Evolutionary conservation across 23 red algal genomes (phyloP).

Genomic region (Pyropia yezoensis): DNA sequence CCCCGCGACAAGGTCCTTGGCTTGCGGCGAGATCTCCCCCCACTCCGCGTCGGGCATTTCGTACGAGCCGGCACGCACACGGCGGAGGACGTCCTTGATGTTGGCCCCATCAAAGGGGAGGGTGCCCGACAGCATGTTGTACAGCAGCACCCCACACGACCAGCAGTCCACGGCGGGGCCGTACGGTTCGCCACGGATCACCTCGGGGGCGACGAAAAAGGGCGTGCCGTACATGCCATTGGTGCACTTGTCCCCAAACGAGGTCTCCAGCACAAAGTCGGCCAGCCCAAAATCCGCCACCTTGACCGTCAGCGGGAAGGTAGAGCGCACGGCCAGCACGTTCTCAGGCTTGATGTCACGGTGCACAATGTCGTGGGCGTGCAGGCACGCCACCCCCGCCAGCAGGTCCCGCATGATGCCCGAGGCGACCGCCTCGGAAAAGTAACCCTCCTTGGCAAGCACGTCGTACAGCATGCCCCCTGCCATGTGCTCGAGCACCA

Average conservation of each 20-base stretch:
- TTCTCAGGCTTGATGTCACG: slow-evolving; percentile 93
- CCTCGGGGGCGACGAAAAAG: slow-evolving; percentile 93
- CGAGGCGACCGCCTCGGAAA: slow-evolving; percentile 57
- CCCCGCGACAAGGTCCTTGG: slow-evolving; percentile 69
- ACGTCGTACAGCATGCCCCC: slow-evolving; percentile 76
- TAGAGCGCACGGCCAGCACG: slow-evolving; percentile 50
- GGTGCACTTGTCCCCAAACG: slow-evolving; percentile 66
- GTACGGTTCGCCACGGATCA: slow-evolving; percentile 72
- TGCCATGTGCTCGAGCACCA: slow-evolving; percentile 87
- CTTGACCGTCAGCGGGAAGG: slow-evolving; percentile 75
- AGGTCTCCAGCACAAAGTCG: slow-evolving; percentile 72
- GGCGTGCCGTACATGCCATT: slow-evolving; percentile 87
- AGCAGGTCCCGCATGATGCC: slow-evolving; percentile 63
- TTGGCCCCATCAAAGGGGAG: slow-evolving; percentile 88
- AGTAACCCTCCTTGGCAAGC: slow-evolving; percentile 48
- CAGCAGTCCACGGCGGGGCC: slow-evolving; percentile 80
- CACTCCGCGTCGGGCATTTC: slow-evolving; percentile 71
- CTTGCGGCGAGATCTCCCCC: slow-evolving; percentile 70
- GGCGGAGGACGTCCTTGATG: slow-evolving; percentile 73
- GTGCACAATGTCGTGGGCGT: slow-evolving; percentile 78
- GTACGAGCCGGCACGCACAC: slow-evolving; percentile 47
- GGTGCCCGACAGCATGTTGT: slow-evolving; percentile 91
- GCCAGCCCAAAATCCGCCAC: slow-evolving; percentile 96
- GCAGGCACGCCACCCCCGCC: slow-evolving; percentile 53
- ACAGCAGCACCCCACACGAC: slow-evolving; percentile 90